phyloP scores from a whole-genome alignment of 169 alveolate genomes.

The Cyclospora cayetanensis region DNA sequence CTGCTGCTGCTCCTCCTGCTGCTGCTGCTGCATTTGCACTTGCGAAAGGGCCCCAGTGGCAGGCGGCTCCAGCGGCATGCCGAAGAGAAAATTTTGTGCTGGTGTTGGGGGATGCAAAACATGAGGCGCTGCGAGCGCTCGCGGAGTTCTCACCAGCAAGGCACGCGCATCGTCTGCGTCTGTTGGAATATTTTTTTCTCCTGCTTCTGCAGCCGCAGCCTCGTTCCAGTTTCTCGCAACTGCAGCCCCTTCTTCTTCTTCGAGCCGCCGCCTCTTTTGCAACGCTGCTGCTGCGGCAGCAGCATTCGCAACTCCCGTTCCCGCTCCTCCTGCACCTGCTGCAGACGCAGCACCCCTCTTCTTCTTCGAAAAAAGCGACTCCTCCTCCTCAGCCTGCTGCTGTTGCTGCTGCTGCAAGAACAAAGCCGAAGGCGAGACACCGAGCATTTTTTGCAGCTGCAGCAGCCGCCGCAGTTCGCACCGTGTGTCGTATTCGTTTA shows the following conservation, averaged over 20 bases:
- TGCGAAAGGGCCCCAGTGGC: no score
- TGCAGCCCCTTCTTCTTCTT: background rate
- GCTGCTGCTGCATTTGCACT: background rate
- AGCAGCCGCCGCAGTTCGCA: constrained; percentile 10
- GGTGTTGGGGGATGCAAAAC: constrained; percentile 39
- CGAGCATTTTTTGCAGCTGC: constrained; percentile 29
- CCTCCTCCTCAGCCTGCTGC: background rate
- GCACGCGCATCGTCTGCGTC: background rate
- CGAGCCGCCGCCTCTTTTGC: background rate
- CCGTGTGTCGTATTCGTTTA: background rate
- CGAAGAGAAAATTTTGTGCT: constrained; percentile 9
- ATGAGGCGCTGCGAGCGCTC: constrained; percentile 7
- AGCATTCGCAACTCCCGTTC: background rate
- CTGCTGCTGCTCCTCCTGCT: constrained; percentile 17
- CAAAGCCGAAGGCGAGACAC: background rate
- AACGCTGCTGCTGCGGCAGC: constrained; percentile 22
- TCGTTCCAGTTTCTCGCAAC: background rate
- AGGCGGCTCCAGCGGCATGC: constrained; percentile 35
- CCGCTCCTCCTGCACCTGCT: background rate
- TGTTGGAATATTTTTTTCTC: background rate
- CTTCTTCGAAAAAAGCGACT: no score
- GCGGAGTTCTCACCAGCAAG: constrained; percentile 13
- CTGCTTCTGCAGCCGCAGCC: background rate
- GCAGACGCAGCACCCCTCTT: constrained; percentile 2
- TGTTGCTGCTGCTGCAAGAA: background rate